phyloP scores from a whole-genome alignment of 169 alveolate genomes.

The Cryptosporidium sp. region DNA sequence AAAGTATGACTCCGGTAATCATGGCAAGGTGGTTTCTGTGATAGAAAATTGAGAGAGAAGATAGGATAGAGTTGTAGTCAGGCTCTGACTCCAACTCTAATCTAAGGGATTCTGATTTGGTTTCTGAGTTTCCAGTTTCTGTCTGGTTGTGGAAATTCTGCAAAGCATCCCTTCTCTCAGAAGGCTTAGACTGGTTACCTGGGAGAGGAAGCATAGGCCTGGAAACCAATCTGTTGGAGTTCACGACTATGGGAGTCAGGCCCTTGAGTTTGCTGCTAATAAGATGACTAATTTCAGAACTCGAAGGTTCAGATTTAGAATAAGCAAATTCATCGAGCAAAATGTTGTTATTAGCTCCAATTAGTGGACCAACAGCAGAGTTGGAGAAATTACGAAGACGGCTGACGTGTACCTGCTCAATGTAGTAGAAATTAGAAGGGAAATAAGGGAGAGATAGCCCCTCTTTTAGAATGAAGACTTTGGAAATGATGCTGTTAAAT shows the following conservation, averaged over 20 bases:
- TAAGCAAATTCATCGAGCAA: constrained; percentile 24
- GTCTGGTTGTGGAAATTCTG: not conserved
- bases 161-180: not conserved
- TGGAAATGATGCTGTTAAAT: constrained; percentile 30
- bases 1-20: constrained; percentile 18
- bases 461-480: constrained; percentile 35
- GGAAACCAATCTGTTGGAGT: not conserved
- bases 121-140: not conserved
- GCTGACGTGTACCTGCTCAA: constrained; percentile 28
- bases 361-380: constrained; percentile 71
- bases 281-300: constrained; percentile 1
- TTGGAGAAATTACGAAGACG: constrained; percentile 31
- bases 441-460: constrained; percentile 38
- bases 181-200: not conserved
- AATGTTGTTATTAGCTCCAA: constrained; percentile 13
- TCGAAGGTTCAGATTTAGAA: not conserved
- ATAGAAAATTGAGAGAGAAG: not conserved
- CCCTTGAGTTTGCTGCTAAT: constrained; percentile 21
- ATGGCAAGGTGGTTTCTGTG: constrained; percentile 13
- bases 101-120: not conserved
- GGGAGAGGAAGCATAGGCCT: constrained; percentile 62
- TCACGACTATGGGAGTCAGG: not conserved
- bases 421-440: constrained; percentile 43
- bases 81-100: not conserved
- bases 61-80: not conserved